A percentile compares a stretch with the other conserved stretches of the same genome.
Evolutionary conservation across 2,329 filamentous ascomycete genomes (phyloP).

Genomic region (Trichoderma citrinoviride): DNA sequence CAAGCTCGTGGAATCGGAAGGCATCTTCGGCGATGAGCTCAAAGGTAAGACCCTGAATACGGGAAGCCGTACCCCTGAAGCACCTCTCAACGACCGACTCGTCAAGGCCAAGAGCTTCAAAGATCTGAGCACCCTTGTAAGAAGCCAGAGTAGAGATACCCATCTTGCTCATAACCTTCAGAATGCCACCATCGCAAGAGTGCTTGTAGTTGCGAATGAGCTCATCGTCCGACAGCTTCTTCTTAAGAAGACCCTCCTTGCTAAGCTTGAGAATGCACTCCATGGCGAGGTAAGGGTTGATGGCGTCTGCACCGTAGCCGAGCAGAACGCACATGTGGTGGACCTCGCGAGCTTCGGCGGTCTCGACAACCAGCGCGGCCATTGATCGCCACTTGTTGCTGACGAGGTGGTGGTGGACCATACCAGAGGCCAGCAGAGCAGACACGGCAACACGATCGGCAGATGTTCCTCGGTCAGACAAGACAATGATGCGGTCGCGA

Average conservation of each 20-base stretch:
- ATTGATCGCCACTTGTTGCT: conserved; percentile 94
- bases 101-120: conserved; percentile 91
- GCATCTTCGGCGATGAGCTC: conserved; percentile 91
- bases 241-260: conserved; percentile 87
- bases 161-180: conserved; percentile 99
- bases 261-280: conserved; percentile 98
- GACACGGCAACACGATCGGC: conserved; percentile 82
- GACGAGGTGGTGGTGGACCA: conserved; percentile 93
- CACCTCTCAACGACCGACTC: conserved; percentile 89
- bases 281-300: conserved; percentile 93
- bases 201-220: conserved; percentile 96
- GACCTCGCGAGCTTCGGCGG: conserved; percentile 91
- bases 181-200: conserved; percentile 90
- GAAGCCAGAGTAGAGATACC: conserved; percentile 94
- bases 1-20: conserved; percentile 91
- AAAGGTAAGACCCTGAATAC: conserved; percentile 92
- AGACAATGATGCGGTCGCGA: conserved; percentile 78
- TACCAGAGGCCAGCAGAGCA: conserved; percentile 80
- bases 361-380: conserved; percentile 84
- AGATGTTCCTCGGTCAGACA: conserved; percentile 85
- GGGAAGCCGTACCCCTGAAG: conserved; percentile 90
- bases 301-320: conserved; percentile 89
- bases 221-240: conserved; percentile 76
- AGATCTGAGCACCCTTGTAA: conserved; percentile 98
- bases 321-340: conserved; percentile 99